Conservation (phyloP, 176 grass and related monocot genomes). For the Miscanthus lutarioriparius region DNA sequence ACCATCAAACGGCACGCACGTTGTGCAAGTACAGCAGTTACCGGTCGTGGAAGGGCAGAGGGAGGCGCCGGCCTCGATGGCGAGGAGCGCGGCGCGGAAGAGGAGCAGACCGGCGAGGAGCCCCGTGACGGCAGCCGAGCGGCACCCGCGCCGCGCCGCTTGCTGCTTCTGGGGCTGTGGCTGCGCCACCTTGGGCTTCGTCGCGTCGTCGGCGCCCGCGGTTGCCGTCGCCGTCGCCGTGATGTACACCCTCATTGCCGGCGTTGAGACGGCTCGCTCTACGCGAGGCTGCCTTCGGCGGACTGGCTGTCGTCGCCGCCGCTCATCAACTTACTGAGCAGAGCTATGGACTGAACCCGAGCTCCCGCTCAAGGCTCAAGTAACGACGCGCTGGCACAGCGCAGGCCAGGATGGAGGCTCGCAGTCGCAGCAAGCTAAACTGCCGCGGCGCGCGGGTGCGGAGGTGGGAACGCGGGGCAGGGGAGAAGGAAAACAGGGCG, state of each 20-base stretch:
- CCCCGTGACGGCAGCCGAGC: conserved; percentile 51
- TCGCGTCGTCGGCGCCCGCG: neutral
- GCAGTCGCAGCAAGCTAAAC: neutral
- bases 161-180: neutral
- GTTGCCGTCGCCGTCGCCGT: conserved; percentile 5
- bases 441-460: neutral
- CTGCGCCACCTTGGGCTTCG: conserved; percentile 37
- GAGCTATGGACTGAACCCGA: neutral
- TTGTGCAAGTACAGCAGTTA: neutral
- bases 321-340: neutral
- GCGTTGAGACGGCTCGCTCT: neutral
- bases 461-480: conserved; percentile 6
- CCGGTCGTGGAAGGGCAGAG: conserved; percentile 63
- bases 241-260: conserved; percentile 64
- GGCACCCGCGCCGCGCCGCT: conserved; percentile 43
- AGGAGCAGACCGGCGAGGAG: conserved; percentile 77
- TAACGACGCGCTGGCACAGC: neutral
- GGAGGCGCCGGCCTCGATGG: conserved; percentile 71
- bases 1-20: neutral
- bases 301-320: neutral
- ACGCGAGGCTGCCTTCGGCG: neutral
- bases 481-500: neutral
- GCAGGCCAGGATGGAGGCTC: neutral
- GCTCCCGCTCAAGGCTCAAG: neutral
- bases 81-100: conserved; percentile 74